Evolutionary conservation across 768 basidiomycete genomes (phyloP).

Genomic region (Trametes sanguinea): DNA sequence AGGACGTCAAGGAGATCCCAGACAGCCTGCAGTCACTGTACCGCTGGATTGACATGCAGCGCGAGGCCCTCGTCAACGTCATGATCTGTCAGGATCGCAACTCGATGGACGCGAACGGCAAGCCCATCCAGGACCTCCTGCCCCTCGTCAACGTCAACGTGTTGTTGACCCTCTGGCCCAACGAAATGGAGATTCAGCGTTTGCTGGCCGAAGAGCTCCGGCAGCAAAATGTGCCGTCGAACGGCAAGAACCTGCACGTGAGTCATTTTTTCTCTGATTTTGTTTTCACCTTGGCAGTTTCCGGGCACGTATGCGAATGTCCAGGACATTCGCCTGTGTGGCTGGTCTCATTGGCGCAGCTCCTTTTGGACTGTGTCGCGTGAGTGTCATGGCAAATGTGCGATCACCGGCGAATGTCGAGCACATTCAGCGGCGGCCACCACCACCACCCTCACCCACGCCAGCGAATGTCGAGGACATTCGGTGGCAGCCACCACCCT

Average conservation of each 20-base stretch:
- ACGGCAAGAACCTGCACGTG: background rate
- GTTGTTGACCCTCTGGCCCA: background rate
- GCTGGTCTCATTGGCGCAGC: too few species aligned
- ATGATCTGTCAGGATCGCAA: background rate
- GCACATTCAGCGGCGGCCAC: too few species aligned
- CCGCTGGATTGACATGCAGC: background rate
- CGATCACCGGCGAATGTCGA: background rate
- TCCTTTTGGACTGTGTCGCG: too few species aligned
- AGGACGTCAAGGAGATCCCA: background rate
- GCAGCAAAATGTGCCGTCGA: background rate
- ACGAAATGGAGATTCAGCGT: background rate
- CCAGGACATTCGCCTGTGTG: background rate
- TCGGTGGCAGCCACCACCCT: too few species aligned
- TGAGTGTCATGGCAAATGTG: background rate
- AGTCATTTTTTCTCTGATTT: background rate
- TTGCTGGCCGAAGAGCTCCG: background rate
- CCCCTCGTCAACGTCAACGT: background rate
- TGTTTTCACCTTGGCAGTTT: background rate
- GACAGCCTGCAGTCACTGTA: background rate
- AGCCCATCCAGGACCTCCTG: background rate
- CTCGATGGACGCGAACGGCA: background rate
- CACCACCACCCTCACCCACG: too few species aligned
- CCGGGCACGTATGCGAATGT: background rate
- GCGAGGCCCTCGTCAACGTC: background rate
- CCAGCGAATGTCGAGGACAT: background rate